Evolutionary conservation across 306 rosid genomes (phyloP).

Genomic region (Corylus heterophylla): DNA sequence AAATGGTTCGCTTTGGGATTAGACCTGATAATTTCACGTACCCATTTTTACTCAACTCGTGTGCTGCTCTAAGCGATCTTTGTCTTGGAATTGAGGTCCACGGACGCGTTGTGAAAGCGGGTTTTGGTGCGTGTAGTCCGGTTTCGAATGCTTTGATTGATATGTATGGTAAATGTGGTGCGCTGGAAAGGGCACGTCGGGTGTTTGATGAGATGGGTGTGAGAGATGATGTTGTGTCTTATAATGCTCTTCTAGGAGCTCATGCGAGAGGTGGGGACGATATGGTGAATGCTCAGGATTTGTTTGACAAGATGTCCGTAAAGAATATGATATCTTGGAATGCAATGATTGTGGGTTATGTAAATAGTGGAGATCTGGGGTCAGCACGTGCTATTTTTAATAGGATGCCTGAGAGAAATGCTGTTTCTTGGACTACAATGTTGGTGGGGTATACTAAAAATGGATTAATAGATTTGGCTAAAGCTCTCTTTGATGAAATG

Average conservation of each 20-base stretch:
- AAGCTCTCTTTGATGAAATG: slow-evolving; percentile 23
- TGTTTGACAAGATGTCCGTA: slow-evolving; percentile 12
- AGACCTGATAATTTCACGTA: slow-evolving; percentile 21
- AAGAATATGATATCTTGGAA: slow-evolving; percentile 27
- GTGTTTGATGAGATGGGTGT: slow-evolving; percentile 24
- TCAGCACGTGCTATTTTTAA: slow-evolving; percentile 21
- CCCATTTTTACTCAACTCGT: slow-evolving; percentile 22
- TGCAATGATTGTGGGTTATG: slow-evolving; percentile 30
- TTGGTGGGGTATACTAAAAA: slow-evolving; percentile 22
- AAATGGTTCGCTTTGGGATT: slow-evolving; percentile 12
- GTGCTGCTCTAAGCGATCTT: slow-evolving; percentile 13
- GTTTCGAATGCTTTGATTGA: slow-evolving; percentile 29
- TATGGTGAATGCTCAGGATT: slow-evolving; percentile 7
- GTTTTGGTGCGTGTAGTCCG: slow-evolving; percentile 23
- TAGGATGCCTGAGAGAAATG: slow-evolving; percentile 23
- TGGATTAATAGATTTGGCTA: slow-evolving; percentile 17
- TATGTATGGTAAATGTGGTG: slow-evolving; percentile 29
- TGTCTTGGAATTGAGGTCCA: slow-evolving; percentile 18
- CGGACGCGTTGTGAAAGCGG: slow-evolving; percentile 20
- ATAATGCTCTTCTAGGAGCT: slow-evolving; percentile 28
- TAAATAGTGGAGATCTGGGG: slow-evolving; percentile 23
- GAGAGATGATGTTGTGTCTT: slow-evolving; percentile 25
- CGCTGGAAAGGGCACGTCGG: neutral
- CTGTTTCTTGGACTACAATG: slow-evolving; percentile 25
- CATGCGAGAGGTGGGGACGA: slow-evolving; percentile 12